Base-by-base conservation (phyloP, 2,329 filamentous ascomycete genomes). In the Ophiosphaerella korrae region DNA sequence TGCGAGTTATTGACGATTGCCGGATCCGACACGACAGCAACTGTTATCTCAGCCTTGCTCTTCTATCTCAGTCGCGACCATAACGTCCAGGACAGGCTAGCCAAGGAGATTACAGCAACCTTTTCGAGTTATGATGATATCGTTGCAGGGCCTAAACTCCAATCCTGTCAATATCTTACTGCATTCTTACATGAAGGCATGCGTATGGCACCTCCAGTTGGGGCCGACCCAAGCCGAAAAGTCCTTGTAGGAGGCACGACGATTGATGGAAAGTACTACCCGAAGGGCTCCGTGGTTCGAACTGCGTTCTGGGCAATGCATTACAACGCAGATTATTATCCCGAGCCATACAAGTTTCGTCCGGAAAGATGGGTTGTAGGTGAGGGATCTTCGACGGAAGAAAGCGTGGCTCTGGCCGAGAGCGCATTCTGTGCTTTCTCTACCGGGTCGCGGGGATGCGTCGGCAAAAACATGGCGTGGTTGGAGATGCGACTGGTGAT, bases 391-490 rank as follows among this genome's bases (percentile, higher is more conserved):
- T 54, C 53, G 12, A 49, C 62, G 16, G 39, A 44, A 16, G 54
- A 56, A 42, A 53, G 44, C 9, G 57, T 68, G 1, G 45, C 56
- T 9, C 21, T 42, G 5, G 61, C 61, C 0, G 54, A 61, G 16
- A 46, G 44, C 1, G 58, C 53, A 3, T 64, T 59, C 41, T 60
- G 50, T 42, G 60, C 67, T 11, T 72, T 71, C 42, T 58, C 58
- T 6, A 50, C 50, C 24, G 68, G 69, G 7, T 55, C 65, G 2
- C 50, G 60, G 33, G 66, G 65, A 12, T 72, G 69, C 24, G 62
- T 64, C 14, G 69, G 69, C 9, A 70, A 71, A 60, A 69, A 67
- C 12, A 48, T 70, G 39, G 62, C 62, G 6, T 68, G 56, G 53
- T 56, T 68, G 23, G 66, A 64, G 11, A 60, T 72, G 56, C 62